Evolutionary conservation across 176 grass and related monocot species (phyloP).

Genomic region (Elymus sibiricus): DNA sequence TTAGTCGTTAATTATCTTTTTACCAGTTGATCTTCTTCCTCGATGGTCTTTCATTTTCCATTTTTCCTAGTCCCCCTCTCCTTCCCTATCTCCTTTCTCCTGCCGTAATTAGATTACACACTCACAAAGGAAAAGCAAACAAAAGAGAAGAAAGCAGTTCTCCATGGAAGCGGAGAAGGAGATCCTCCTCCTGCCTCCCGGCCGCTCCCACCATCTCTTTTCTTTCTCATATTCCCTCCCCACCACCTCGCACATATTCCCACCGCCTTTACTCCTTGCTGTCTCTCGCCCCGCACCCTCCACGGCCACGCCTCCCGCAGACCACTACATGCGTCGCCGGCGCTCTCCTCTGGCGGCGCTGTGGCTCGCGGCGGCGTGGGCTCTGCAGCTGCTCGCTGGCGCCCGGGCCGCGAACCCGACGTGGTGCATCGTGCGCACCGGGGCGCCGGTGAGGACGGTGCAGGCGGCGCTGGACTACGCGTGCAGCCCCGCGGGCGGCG

Average conservation of each 20-base stretch:
- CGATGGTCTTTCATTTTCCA: background rate
- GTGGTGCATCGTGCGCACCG: constrained; percentile 73
- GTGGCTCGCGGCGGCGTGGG: background rate
- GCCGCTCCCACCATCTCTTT: background rate
- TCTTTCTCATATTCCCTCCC: constrained; percentile 8
- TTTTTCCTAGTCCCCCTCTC: background rate
- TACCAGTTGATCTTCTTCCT: background rate
- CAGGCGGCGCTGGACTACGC: constrained; percentile 65
- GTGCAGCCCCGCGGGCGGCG: constrained; percentile 56
- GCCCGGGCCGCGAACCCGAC: background rate
- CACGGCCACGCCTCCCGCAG: background rate
- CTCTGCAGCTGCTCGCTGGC: background rate
- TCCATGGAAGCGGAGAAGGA: background rate
- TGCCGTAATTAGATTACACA: background rate
- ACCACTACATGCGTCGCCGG: background rate
- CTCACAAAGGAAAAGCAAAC: background rate
- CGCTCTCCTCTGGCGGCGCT: background rate
- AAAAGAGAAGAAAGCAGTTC: background rate
- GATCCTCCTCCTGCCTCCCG: background rate
- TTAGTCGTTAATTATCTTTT: too few species aligned
- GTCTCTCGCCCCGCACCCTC: background rate
- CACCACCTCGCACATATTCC: background rate
- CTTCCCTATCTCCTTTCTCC: background rate
- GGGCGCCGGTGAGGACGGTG: constrained; percentile 20
- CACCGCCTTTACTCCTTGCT: constrained; percentile 27